These are phyloP conservation scores for Rubia balearica DNA, from an alignment of 305 asterid genomes.

Conservation along the genomic window DNA sequence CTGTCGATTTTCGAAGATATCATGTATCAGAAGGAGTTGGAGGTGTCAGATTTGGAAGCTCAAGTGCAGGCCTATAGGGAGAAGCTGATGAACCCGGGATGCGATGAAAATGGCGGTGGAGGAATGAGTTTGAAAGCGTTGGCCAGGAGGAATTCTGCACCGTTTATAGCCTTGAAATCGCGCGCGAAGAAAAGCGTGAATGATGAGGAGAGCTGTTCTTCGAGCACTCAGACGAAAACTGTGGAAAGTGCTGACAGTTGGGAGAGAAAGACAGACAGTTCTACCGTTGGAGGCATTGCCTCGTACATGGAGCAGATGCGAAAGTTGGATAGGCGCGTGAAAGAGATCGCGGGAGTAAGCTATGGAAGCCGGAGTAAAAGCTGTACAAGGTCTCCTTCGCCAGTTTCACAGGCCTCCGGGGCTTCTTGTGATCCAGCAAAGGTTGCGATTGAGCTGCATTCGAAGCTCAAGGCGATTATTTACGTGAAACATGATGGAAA, in stretches of 20 bases:
- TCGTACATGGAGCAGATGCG: slow-evolving; percentile 61
- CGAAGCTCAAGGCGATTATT: slow-evolving; percentile 18
- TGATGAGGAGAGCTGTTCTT: slow-evolving; percentile 33
- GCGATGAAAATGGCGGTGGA: slow-evolving; percentile 30
- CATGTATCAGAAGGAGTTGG: slow-evolving; percentile 82
- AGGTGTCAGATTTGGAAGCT: slow-evolving; percentile 61
- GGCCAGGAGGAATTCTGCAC: slow-evolving; percentile 59
- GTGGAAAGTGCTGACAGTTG: slow-evolving; percentile 31
- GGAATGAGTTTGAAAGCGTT: slow-evolving; percentile 27
- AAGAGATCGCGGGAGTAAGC: slow-evolving; percentile 53
- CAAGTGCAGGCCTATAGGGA: slow-evolving; percentile 68
- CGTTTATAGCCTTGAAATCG: slow-evolving; percentile 30
- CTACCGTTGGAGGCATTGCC: slow-evolving; percentile 31
- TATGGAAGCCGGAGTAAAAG: slow-evolving; percentile 19
- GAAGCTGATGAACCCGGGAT: slow-evolving; percentile 60
- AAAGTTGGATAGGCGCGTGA: slow-evolving; percentile 46
- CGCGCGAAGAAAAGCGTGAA: slow-evolving; percentile 28
- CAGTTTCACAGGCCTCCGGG: slow-evolving; percentile 29
- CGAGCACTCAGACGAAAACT: slow-evolving; percentile 29
- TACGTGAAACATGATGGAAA: slow-evolving; percentile 18
- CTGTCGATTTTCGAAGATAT: slow-evolving; percentile 70
- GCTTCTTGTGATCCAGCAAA: slow-evolving; percentile 23
- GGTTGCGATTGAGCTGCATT: slow-evolving; percentile 12
- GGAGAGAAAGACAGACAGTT: slow-evolving; percentile 36
- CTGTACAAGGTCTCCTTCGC: slow-evolving; percentile 37